A percentile compares a stretch with the other conserved stretches of the same genome.
phyloP scores from a whole-genome alignment of 129 eudicot species.

The Flaveria trinervia region DNA sequence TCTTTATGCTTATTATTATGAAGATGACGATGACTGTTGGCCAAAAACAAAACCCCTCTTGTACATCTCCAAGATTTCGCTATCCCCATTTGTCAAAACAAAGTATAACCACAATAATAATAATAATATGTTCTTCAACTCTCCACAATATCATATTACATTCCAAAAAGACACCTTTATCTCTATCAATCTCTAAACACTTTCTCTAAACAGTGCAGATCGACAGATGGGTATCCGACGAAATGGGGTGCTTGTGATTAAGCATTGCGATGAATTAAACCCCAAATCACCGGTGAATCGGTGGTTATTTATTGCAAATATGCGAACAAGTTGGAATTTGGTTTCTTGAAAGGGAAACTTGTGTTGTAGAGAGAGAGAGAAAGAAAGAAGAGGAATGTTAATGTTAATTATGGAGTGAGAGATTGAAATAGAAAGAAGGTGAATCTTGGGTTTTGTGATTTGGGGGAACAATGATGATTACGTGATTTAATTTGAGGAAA shows the following conservation, averaged over 20 bases:
- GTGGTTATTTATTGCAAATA: too few relatives aligned
- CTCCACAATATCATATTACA: constrained; percentile 42
- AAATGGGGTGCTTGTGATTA: too few relatives aligned
- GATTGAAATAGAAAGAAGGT: background rate
- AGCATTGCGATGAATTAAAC: too few relatives aligned
- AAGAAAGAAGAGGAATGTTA: background rate
- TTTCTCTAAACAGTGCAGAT: too few relatives aligned
- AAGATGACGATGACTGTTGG: constrained; percentile 24
- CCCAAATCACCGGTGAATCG: too few relatives aligned
- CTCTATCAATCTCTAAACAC: background rate
- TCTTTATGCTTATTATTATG: constrained; percentile 9
- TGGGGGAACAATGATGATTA: constrained; percentile 20
- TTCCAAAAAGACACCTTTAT: constrained; percentile 14
- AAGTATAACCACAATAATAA: background rate
- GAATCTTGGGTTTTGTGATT: constrained; percentile 30
- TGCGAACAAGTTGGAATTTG: background rate
- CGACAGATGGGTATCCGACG: too few relatives aligned
- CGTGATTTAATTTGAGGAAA: background rate
- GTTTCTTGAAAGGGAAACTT: constrained; percentile 19
- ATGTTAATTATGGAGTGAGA: constrained; percentile 2
- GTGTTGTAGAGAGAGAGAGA: constrained; percentile 15
- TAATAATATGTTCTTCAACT: constrained; percentile 5
- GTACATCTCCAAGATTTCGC: constrained; percentile 54
- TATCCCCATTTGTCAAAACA: background rate
- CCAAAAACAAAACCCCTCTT: constrained; percentile 40